Conservation (phyloP, 2,329 filamentous ascomycete genomes). For the Magnaporthales sp. region DNA sequence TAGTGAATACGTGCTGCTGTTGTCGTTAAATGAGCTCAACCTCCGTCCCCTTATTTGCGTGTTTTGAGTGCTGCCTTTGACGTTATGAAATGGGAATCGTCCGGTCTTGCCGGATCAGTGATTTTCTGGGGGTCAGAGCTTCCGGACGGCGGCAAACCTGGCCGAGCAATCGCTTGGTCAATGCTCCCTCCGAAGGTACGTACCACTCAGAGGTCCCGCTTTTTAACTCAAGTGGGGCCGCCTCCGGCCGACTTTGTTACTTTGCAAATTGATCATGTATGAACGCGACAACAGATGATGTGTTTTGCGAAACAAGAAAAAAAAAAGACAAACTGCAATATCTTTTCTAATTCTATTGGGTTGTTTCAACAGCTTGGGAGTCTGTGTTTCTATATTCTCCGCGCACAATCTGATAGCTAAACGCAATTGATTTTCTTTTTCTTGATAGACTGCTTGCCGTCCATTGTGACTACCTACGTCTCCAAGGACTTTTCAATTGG, state of each 20-base stretch:
- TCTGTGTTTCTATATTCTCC: background rate
- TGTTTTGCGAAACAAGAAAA: background rate
- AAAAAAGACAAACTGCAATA: background rate
- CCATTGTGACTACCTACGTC: background rate
- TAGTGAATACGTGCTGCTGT: background rate
- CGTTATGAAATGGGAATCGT: background rate
- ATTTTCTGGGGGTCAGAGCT: slow-evolving; percentile 1
- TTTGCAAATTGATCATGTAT: background rate
- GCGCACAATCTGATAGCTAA: background rate
- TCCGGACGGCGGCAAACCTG: background rate
- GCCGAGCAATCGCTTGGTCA: background rate
- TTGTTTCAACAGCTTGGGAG: background rate
- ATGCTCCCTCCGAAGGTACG: background rate
- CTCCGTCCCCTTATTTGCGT: background rate
- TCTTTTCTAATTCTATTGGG: background rate
- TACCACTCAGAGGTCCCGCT: background rate
- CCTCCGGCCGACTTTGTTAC: background rate
- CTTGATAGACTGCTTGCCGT: background rate
- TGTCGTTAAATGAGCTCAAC: background rate
- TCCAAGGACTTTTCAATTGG: background rate
- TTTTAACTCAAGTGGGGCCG: background rate
- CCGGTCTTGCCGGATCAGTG: background rate
- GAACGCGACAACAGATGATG: background rate
- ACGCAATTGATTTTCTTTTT: background rate
- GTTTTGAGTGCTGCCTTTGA: background rate